Base-by-base conservation (phyloP, 345 rosid genomes). In the Citrus australasica region DNA sequence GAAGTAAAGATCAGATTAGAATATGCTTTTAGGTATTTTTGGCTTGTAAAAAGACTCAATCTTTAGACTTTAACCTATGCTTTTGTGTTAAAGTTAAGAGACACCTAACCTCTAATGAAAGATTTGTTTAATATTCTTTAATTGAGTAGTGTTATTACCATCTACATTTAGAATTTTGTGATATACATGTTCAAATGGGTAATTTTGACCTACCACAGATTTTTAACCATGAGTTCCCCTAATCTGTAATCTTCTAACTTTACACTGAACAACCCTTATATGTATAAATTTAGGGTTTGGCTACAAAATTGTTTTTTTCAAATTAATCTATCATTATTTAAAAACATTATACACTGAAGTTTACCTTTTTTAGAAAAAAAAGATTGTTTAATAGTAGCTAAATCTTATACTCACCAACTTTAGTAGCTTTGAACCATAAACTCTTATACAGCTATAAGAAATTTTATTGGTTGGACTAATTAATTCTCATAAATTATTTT, bases 1-100 rank as follows among this genome's bases (percentile, higher is more conserved):
- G 33, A 60, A 62, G 48, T 38, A 48, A 5, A 4, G 24, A 53
- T 2, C 27, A 14, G 21, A 46, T 59, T 77, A 60, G 32, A 48
- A 51, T 79, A 73, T 76, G 37, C 79, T 71, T 76, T 80, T 81
- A 30, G 5, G 32, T 63, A 60, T 60, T 60, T 60, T 6, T 51
- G 56, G n/a, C 65, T 73, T 79, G 78, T 65, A 70, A 74, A 83
- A 84, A 80, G 76, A 78, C 82, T 64, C 79, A n/a, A 65, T 59
- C 78, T 78, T 86, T 84, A 63, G 71, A 81, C 82, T 80, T 79
- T 79, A 38, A 24, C 27, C 30, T 70, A 64, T 65, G 62, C 78
- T 71, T 84, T 78, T 48, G 58, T 67, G 8, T 53, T 74, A 76
- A 84, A 81, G 83, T 59, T 51, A 69, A 27, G 59, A 42, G 69